Evolutionary conservation across 306 rosid species (phyloP), one percentile per base, ranked within the genome.

Genomic region (Mimosa bimucronata): DNA sequence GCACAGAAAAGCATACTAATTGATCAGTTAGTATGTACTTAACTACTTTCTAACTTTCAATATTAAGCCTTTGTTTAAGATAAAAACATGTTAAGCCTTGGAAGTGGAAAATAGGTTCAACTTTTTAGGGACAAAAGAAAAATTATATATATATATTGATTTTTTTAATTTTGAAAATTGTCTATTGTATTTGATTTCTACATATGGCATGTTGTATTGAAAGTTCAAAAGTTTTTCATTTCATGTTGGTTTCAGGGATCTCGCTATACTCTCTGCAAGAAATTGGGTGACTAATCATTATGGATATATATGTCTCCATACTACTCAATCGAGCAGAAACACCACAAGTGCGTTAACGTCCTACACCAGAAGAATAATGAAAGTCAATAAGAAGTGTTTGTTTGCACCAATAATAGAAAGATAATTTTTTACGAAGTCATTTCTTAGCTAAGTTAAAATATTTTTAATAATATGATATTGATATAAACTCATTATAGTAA

Each of bases 221-320:
- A 52, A 65, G 48, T 50, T 65, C n/a, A 19, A 53, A 61, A 6
- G 4, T 71, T 26, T 18, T 55, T 28, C 55, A 71, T 42, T 84
- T 45, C 93, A 93, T 97, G 90, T 95, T 86, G 97, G 93, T 87
- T 95, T 93, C 81, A 80, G n/a, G n/a, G n/a, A n/a, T n/a, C n/a
- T n/a, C n/a, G n/a, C n/a, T n/a, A n/a, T n/a, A n/a, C n/a, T n/a
- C n/a, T n/a, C n/a, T n/a, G n/a, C n/a, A n/a, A n/a, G n/a, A n/a
- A n/a, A n/a, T n/a, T n/a, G n/a, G n/a, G n/a, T n/a, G n/a, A n/a
- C n/a, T n/a, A n/a, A n/a, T n/a, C n/a, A n/a, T n/a, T n/a, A n/a
- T n/a, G n/a, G n/a, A n/a, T n/a, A n/a, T n/a, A n/a, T n/a, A n/a
- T n/a, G n/a, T n/a, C n/a, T n/a, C n/a, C n/a, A n/a, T n/a, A n/a